A percentile compares a stretch with the other conserved stretches of the same genome.
phyloP scores from a whole-genome alignment of 208 protist species.

The Leptomonas pyrrhocoris region DNA sequence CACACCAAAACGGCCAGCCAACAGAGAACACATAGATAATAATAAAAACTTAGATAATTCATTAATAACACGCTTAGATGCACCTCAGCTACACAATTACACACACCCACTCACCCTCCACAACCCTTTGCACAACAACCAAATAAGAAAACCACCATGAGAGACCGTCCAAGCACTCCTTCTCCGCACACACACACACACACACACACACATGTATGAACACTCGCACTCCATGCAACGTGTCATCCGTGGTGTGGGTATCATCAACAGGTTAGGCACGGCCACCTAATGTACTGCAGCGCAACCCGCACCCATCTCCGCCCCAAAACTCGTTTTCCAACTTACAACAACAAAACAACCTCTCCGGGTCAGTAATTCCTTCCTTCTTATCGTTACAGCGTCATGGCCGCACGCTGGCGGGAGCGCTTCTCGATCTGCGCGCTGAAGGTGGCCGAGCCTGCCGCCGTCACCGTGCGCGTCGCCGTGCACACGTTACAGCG shows the following conservation, averaged over 20 bases:
- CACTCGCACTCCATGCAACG: slow-evolving; percentile 1
- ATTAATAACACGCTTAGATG: background rate
- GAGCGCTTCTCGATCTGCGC: slow-evolving; percentile 85
- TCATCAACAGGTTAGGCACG: too few species aligned
- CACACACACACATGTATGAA: background rate
- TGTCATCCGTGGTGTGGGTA: too few species aligned
- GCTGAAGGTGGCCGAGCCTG: slow-evolving; percentile 67
- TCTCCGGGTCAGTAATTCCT: too few species aligned
- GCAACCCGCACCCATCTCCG: too few species aligned
- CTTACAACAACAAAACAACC: too few species aligned
- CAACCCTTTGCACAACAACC: too few species aligned
- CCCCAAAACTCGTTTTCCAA: too few species aligned
- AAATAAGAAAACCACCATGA: too few species aligned
- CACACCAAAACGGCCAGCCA: too few species aligned
- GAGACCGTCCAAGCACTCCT: background rate
- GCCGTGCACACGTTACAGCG: slow-evolving; percentile 83
- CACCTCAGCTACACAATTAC: background rate
- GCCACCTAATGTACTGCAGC: too few species aligned
- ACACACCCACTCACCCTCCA: slow-evolving; percentile 5
- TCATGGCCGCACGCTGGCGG: slow-evolving; percentile 63
- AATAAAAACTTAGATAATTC: background rate
- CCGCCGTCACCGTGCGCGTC: slow-evolving; percentile 74
- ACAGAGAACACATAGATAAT: too few species aligned
- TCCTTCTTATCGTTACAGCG: slow-evolving; percentile 35
- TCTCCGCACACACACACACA: background rate